Conservation (phyloP, 345 rosid genomes). For the Eucalyptus shirleyi region DNA sequence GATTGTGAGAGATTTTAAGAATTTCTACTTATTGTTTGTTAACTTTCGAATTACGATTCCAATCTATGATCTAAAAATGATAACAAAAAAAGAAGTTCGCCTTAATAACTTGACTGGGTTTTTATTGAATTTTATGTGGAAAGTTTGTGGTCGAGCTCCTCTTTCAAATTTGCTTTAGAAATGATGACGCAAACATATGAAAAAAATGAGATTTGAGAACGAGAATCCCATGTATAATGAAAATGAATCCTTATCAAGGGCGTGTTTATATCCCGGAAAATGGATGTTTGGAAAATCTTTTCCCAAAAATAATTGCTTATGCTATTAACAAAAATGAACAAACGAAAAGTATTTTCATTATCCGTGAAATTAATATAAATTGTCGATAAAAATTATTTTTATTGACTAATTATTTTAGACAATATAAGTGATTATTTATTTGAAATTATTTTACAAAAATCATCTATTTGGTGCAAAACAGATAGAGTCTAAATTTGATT, state of each 20-base stretch:
- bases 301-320: too few relatives aligned
- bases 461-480: too few relatives aligned
- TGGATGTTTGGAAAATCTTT: too few relatives aligned
- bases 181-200: not conserved
- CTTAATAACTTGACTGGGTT: not conserved
- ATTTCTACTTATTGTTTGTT: not conserved
- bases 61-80: not conserved
- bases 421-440: too few relatives aligned
- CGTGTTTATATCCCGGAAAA: not conserved
- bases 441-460: too few relatives aligned
- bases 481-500: not conserved
- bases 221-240: not conserved
- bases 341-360: too few relatives aligned
- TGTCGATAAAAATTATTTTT: too few relatives aligned
- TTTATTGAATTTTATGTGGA: not conserved
- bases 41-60: not conserved
- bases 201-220: not conserved
- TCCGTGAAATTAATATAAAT: not conserved
- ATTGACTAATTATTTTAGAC: too few relatives aligned
- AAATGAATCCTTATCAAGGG: not conserved
- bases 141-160: not conserved
- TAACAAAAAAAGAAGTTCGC: not conserved
- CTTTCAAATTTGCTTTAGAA: not conserved
- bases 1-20: not conserved
- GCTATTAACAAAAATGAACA: not conserved